Conservation (phyloP, 148 eudicot genomes). For the Suaeda aralocaspica region DNA sequence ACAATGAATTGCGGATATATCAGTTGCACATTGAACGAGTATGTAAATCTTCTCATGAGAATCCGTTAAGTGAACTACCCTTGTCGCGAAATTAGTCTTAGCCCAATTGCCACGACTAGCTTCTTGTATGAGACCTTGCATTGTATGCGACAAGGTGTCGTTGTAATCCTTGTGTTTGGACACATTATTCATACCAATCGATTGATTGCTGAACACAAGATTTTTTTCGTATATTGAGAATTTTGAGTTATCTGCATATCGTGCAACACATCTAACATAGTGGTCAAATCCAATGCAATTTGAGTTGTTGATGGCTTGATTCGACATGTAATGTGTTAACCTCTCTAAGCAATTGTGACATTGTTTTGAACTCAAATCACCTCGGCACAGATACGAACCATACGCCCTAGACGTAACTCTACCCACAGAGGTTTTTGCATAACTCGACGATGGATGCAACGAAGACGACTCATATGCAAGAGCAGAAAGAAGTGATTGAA, state of each 20-base stretch:
- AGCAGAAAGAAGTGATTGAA: background rate
- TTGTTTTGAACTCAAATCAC: background rate
- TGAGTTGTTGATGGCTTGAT: background rate
- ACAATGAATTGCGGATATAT: conserved; percentile 24
- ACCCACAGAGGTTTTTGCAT: conserved; percentile 18
- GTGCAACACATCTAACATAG: conserved; percentile 3
- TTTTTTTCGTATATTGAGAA: conserved; percentile 7
- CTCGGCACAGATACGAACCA: conserved; percentile 23
- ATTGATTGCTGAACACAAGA: background rate
- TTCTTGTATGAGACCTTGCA: conserved; percentile 14
- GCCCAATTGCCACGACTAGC: conserved; percentile 18
- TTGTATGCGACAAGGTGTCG: conserved; percentile 11
- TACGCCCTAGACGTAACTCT: conserved; percentile 16
- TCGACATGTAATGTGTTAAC: background rate
- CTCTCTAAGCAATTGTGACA: conserved; percentile 13
- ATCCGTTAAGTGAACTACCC: conserved; percentile 5
- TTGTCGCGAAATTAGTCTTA: conserved; percentile 20
- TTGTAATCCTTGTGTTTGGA: conserved; percentile 13
- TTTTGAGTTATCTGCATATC: conserved; percentile 18
- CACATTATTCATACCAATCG: background rate
- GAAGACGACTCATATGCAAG: conserved; percentile 8
- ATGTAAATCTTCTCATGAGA: conserved; percentile 15
- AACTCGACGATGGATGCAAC: background rate
- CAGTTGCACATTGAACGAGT: conserved; percentile 37
- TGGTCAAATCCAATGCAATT: conserved; percentile 10